These are phyloP conservation scores for Penicillium oxalicum DNA, from an alignment of 2,329 filamentous ascomycete genomes.

Conservation along the genomic window DNA sequence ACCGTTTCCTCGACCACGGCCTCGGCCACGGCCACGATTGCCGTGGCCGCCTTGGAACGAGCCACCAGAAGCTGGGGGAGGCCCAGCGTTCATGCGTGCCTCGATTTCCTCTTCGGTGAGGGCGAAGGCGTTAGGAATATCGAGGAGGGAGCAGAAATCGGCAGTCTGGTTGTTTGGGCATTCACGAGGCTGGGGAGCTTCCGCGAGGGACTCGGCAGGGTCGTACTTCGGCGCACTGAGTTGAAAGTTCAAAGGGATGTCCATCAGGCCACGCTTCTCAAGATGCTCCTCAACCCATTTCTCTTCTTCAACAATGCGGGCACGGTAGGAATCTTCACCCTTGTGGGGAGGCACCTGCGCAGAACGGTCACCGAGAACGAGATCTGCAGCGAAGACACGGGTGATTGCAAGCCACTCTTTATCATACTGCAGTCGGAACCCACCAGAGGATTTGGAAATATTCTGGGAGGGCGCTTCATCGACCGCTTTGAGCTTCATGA, in stretches of 20 bases:
- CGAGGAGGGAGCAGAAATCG: constrained; percentile 72
- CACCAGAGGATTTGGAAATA: constrained; percentile 29
- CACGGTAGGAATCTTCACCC: constrained; percentile 62
- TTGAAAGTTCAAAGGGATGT: constrained; percentile 71
- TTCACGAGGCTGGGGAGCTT: constrained; percentile 63
- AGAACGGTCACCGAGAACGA: constrained; percentile 57
- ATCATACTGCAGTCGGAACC: constrained; percentile 70
- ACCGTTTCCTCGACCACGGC: constrained; percentile 11
- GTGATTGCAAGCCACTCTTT: constrained; percentile 94
- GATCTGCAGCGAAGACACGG: constrained; percentile 64
- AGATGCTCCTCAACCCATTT: constrained; percentile 78
- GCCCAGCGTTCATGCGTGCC: constrained; percentile 54
- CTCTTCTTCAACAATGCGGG: constrained; percentile 63
- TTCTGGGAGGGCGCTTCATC: constrained; percentile 24
- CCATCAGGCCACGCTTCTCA: constrained; percentile 55
- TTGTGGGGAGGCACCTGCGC: constrained; percentile 53
- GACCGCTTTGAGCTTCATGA: constrained; percentile 58
- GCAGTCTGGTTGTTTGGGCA: constrained; percentile 82
- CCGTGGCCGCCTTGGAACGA: constrained; percentile 8
- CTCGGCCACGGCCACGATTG: constrained; percentile 16
- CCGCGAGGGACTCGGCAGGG: constrained; percentile 50
- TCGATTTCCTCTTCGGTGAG: constrained; percentile 65
- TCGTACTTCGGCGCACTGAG: constrained; percentile 69
- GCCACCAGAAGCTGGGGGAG: constrained; percentile 36
- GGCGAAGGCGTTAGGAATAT: constrained; percentile 70